phyloP scores from a whole-genome alignment of 1,139 yeast genomes.

The Lodderomyces orthopsilosis region DNA sequence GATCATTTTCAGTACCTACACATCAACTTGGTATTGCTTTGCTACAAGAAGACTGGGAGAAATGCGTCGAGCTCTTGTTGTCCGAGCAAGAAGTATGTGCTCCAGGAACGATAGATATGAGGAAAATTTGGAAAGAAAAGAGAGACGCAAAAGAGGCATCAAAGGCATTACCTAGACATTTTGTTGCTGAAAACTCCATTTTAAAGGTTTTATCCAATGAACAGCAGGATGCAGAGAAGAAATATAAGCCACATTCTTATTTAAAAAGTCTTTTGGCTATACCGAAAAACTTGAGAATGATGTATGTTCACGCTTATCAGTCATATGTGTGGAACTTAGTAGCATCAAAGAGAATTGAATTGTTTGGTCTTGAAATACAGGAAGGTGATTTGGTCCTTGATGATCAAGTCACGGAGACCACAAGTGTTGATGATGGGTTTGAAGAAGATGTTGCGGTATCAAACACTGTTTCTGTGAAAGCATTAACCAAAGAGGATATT shows the following conservation, averaged over 20 bases:
- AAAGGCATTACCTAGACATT: conserved; percentile 77
- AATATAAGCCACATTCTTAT: conserved; percentile 50
- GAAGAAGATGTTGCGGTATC: conserved; percentile 63
- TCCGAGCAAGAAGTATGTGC: conserved; percentile 82
- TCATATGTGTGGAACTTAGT: conserved; percentile 92
- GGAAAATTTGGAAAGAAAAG: conserved; percentile 78
- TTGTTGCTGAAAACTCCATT: conserved; percentile 80
- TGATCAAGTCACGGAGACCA: conserved; percentile 20
- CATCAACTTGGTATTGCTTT: conserved; percentile 78
- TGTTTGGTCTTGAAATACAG: conserved; percentile 67
- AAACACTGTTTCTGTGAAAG: conserved; percentile 59
- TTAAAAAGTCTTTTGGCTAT: conserved; percentile 84
- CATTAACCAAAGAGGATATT: conserved; percentile 72
- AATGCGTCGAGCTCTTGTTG: conserved; percentile 72
- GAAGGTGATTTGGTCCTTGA: conserved; percentile 78
- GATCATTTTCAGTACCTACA: conserved; percentile 90
- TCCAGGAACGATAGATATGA: conserved; percentile 80
- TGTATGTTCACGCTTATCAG: conserved; percentile 98
- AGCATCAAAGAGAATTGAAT: conserved; percentile 71
- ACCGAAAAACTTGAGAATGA: conserved; percentile 86
- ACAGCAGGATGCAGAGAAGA: conserved; percentile 44
- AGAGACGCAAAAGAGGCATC: conserved; percentile 64
- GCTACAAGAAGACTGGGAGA: conserved; percentile 72
- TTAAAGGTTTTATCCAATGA: conserved; percentile 54
- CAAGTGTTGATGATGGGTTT: conserved; percentile 42